Conservation (phyloP, 768 basidiomycete genomes). For the Mycena venus region DNA sequence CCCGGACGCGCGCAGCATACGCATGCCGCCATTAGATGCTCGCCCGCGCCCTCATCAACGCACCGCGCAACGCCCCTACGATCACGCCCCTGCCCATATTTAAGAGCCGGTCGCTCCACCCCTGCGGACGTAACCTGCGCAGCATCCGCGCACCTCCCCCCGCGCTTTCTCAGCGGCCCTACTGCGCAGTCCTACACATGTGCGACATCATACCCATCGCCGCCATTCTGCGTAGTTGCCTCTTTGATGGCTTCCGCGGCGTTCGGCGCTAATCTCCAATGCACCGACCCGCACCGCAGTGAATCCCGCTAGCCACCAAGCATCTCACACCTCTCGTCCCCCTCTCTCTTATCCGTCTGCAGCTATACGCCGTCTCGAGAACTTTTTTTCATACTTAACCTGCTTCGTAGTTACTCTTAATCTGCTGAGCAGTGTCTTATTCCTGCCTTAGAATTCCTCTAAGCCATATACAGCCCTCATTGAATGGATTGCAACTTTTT, state of each 20-base stretch:
- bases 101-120: not conserved
- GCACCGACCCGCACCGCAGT: not conserved
- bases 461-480: too few relatives aligned
- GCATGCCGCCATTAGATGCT: not conserved
- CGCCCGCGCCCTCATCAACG: not conserved
- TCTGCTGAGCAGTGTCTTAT: not conserved
- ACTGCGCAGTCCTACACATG: conserved; percentile 5
- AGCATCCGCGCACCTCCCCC: conserved; percentile 1
- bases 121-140: conserved; percentile 2
- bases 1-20: conserved; percentile 3
- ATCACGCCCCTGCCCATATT: not conserved
- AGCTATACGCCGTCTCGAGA: not conserved
- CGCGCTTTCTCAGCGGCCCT: conserved; percentile 3
- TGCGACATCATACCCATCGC: conserved; percentile 3
- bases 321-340: not conserved
- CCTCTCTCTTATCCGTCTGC: conserved; percentile 2
- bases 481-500: not conserved
- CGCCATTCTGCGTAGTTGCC: conserved; percentile 1
- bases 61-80: not conserved
- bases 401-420: not conserved
- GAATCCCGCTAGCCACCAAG: not conserved
- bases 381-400: not conserved
- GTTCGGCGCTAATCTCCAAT: conserved; percentile 1
- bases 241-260: not conserved
- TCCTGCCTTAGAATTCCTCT: not conserved